Evolutionary conservation across 352 stramenopile species (phyloP), one percentile per base, ranked within the genome.

Genomic region (Elongisporangium senticosum): DNA sequence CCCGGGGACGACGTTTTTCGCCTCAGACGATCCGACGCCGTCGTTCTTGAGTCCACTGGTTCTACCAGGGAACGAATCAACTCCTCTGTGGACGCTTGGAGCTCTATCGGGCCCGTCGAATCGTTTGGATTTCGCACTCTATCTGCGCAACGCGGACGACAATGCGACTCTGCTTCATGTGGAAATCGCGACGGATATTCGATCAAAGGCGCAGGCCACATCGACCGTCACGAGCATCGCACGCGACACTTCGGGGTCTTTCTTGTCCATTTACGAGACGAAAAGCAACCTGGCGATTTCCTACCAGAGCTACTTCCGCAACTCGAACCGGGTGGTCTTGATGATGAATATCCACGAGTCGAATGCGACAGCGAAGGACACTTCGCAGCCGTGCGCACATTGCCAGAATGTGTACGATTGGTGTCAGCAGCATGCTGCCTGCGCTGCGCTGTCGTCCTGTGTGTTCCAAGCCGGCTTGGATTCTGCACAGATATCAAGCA

Each of bases 161-260:
- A 81, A 83, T 19, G 61, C 65, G 8, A 87, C 75, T n/a, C 55
- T 64, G 15, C 64, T 87, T 5, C 81, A 70, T 39, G 65, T 87
- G 0, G 75, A 85, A 52, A 63, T 87, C 54, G 63, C 64, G 7
- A 72, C 74, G 2, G 76, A 75, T 21, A 67, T 85, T 15, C 71
- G 69, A 19, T 68, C 68, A 4, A 55, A 63, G 7, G 55, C 64
- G 1, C 72, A 87, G 48, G 73, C 75, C 13, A 68, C 70, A 10
- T 73, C 77, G 20, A 80, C 70, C 2, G 71, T 83, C 68, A 87
- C 77, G 37, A 85, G 74, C 63, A 85, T 85, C 51, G 71, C 75
- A n/a, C 60, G 73, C 4, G 20, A 37, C 7, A 21, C 20, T 20
- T 6, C 14, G 4, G 17, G 8, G n/a, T 51, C 47, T 51, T 21